Evolutionary conservation across 768 basidiomycete species (phyloP).

Genomic region (Mycena venus): DNA sequence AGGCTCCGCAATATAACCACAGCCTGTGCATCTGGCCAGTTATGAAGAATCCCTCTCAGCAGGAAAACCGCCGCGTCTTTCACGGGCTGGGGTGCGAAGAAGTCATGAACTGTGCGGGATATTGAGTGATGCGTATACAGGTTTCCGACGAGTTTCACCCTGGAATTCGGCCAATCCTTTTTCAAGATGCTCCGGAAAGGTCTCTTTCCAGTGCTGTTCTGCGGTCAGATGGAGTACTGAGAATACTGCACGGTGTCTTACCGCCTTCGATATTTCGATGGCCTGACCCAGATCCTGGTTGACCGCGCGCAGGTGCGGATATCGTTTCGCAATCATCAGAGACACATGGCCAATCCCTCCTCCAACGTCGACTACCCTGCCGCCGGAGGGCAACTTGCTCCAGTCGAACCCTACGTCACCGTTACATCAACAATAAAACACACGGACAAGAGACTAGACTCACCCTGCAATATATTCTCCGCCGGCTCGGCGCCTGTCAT

Average conservation of each 20-base stretch:
- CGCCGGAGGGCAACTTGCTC: too few relatives aligned
- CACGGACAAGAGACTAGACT: too few relatives aligned
- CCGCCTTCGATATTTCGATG: background rate
- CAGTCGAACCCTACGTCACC: too few relatives aligned
- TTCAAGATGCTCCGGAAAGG: background rate
- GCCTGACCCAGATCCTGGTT: background rate
- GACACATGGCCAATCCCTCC: background rate
- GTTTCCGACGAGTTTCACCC: background rate
- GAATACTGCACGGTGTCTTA: too few relatives aligned
- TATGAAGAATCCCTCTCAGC: background rate
- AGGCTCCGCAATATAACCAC: background rate
- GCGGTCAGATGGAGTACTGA: too few relatives aligned
- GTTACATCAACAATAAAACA: too few relatives aligned
- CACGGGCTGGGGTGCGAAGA: background rate
- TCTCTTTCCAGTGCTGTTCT: constrained; percentile 14
- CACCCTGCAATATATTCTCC: too few relatives aligned
- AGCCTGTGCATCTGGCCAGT: background rate
- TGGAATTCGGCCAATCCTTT: background rate
- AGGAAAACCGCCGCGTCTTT: background rate
- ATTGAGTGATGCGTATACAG: background rate
- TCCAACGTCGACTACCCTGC: too few relatives aligned
- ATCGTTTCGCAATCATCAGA: background rate
- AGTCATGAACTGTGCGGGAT: background rate
- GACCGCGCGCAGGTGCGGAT: background rate
- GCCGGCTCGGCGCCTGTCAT: too few relatives aligned